Conservation (phyloP, 345 rosid genomes). For the Erodium maritimum region DNA sequence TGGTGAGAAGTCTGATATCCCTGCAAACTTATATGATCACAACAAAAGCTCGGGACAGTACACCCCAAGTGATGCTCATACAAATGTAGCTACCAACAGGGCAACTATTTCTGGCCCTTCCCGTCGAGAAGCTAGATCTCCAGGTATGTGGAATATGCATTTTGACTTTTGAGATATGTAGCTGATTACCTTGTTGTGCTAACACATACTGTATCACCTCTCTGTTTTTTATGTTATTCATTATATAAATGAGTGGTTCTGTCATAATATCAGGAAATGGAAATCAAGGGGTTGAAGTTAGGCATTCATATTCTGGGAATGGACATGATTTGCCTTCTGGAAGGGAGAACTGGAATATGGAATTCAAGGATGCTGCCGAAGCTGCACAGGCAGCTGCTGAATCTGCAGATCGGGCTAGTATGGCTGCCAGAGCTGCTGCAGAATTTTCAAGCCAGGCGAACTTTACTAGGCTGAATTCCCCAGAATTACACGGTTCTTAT, state of each 20-base stretch:
- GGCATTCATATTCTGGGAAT: constrained; percentile 22
- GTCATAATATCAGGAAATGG: constrained; percentile 21
- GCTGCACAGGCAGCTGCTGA: constrained; percentile 91
- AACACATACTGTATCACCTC: no score
- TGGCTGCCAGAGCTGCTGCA: constrained; percentile 85
- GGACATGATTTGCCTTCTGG: constrained; percentile 14
- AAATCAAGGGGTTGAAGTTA: constrained; percentile 20
- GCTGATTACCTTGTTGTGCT: not conserved
- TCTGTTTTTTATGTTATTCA: constrained; percentile 4
- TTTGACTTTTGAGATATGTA: not conserved
- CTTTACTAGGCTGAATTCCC: constrained; percentile 19
- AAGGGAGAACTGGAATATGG: constrained; percentile 34
- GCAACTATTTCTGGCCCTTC: constrained; percentile 4
- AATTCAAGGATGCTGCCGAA: constrained; percentile 62
- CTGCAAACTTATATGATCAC: constrained; percentile 12
- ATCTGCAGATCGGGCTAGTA: constrained; percentile 82
- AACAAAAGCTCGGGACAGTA: constrained; percentile 24
- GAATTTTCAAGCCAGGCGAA: constrained; percentile 59
- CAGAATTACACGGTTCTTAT: constrained; percentile 21
- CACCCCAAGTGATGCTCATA: constrained; percentile 14
- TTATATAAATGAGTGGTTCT: not conserved
- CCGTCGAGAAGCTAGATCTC: not conserved
- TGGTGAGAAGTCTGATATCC: constrained; percentile 11
- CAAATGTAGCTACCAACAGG: not conserved
- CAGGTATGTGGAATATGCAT: constrained; percentile 10